A percentile compares a stretch with the other conserved stretches of the same genome.
Conservation (phyloP, 2,329 filamentous ascomycete genomes). For the Ophiostoma ips region DNA sequence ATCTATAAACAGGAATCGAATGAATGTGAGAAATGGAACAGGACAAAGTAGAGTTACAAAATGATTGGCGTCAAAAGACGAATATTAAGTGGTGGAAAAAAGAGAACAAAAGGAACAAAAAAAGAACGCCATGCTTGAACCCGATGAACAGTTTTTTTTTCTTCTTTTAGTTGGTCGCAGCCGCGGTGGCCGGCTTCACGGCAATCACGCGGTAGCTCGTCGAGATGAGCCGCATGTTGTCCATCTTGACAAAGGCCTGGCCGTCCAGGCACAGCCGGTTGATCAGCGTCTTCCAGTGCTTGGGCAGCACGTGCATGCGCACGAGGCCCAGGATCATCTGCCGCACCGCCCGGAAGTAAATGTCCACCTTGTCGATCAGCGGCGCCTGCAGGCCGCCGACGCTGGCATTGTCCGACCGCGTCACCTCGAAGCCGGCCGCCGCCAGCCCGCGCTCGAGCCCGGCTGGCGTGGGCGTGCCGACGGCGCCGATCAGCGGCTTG, state of each 20-base stretch:
- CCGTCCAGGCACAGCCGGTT: slow-evolving; percentile 39
- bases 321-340: slow-evolving; percentile 34
- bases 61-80: not conserved
- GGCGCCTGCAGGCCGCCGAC: slow-evolving; percentile 36
- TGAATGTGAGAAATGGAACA: slow-evolving; percentile 1
- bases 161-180: too few relatives aligned
- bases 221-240: slow-evolving; percentile 35
- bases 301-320: slow-evolving; percentile 31
- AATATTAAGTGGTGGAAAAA: not conserved
- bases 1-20: slow-evolving; percentile 8
- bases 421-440: slow-evolving; percentile 33
- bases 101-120: not conserved
- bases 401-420: slow-evolving; percentile 36
- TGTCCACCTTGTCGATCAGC: slow-evolving; percentile 38
- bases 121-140: not conserved
- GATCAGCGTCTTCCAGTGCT: slow-evolving; percentile 38
- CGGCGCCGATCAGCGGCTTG: slow-evolving; percentile 40
- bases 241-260: slow-evolving; percentile 41
- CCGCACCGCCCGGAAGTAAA: slow-evolving; percentile 38
- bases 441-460: slow-evolving; percentile 30
- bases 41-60: not conserved
- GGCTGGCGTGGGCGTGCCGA: slow-evolving; percentile 37
- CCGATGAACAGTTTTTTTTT: not conserved
- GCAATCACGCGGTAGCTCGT: slow-evolving; percentile 40
- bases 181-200: slow-evolving; percentile 24